Conservation (phyloP, 352 stramenopile genomes). For the Phytophthora ohioensis region DNA sequence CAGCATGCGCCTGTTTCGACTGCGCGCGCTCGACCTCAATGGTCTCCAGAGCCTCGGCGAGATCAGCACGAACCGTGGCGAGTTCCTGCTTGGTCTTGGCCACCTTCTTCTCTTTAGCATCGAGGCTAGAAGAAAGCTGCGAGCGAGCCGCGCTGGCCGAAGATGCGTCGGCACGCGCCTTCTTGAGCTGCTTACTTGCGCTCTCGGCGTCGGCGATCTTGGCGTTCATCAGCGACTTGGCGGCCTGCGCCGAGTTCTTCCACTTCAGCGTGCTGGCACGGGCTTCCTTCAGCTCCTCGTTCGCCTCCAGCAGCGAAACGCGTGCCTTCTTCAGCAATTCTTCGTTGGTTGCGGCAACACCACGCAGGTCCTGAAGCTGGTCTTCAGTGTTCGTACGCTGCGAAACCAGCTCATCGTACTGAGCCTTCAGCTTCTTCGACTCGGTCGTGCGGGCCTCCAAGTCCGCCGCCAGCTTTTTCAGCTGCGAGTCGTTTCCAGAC, state of each 20-base stretch:
- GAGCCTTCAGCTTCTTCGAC: conserved; percentile 41
- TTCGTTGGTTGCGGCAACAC: conserved; percentile 55
- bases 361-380: conserved; percentile 56
- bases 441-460: conserved; percentile 47
- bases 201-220: conserved; percentile 77
- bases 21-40: conserved; percentile 36
- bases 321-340: conserved; percentile 80
- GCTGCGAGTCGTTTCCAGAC: conserved; percentile 36
- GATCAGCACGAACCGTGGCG: conserved; percentile 53
- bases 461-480: conserved; percentile 47
- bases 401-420: conserved; percentile 44
- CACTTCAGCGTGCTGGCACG: conserved; percentile 73
- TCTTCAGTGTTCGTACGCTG: conserved; percentile 42
- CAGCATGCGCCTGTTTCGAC: conserved; percentile 45
- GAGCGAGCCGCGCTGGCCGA: conserved; percentile 55
- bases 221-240: conserved; percentile 68
- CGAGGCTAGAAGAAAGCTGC: conserved; percentile 59
- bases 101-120: conserved; percentile 80
- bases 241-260: conserved; percentile 72
- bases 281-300: conserved; percentile 82
- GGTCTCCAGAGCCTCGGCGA: conserved; percentile 36
- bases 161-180: conserved; percentile 54
- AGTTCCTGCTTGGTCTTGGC: conserved; percentile 67
- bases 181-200: conserved; percentile 69
- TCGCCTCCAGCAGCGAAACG: conserved; percentile 67